Evolutionary conservation across 129 eudicot genomes (phyloP).

Genomic region (Smallanthus sonchifolius): DNA sequence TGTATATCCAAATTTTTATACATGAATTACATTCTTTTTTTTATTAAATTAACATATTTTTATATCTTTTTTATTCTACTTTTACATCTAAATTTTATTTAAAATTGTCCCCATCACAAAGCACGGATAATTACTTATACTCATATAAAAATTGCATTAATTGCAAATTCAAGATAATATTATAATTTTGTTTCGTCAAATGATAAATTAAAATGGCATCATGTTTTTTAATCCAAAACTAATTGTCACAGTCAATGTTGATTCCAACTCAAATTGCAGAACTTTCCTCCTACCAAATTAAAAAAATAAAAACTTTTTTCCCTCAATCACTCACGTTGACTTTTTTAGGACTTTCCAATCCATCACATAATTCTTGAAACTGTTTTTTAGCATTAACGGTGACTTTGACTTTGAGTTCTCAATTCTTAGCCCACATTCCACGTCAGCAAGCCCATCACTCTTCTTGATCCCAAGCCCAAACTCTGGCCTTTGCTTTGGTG

Average conservation of each 20-base stretch:
- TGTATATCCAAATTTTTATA: not conserved
- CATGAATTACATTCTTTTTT: not conserved
- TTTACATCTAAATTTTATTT: too few relatives aligned
- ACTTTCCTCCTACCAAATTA: not conserved
- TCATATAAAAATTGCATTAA: not conserved
- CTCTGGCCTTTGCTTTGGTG: slow-evolving; percentile 74
- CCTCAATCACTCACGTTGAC: slow-evolving; percentile 7
- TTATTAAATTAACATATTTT: not conserved
- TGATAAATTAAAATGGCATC: not conserved
- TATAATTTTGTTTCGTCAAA: not conserved
- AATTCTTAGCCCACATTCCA: slow-evolving; percentile 58
- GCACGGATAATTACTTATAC: not conserved
- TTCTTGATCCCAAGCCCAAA: slow-evolving; percentile 37
- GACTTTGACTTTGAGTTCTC: slow-evolving; percentile 60
- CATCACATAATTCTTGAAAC: slow-evolving; percentile 68
- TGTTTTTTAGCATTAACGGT: slow-evolving; percentile 36
- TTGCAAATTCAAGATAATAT: not conserved
- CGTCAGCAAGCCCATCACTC: slow-evolving; percentile 42
- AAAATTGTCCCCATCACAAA: too few relatives aligned
- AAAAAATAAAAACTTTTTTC: not conserved
- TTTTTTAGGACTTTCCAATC: slow-evolving; percentile 45
- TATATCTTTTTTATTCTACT: not conserved
- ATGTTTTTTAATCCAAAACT: not conserved
- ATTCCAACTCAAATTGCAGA: slow-evolving; percentile 19
- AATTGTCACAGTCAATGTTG: slow-evolving; percentile 16